Base-by-base conservation (phyloP, 805 yeast species). In the Pichia sporocuriosa region DNA sequence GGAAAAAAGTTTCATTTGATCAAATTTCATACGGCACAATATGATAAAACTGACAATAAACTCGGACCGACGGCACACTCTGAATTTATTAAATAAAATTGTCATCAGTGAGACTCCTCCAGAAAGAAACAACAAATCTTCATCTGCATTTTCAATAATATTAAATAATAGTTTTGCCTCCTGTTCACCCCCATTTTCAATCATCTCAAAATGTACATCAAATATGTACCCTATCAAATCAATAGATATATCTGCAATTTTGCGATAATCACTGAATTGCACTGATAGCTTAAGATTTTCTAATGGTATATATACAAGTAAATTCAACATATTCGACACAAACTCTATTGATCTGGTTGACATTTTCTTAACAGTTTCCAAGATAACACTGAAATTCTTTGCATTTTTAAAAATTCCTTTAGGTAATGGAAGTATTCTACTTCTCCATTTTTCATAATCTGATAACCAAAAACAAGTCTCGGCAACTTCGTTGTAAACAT, bases 401-500 rank as follows among this genome's bases (percentile, higher is more conserved):
- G 23, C 16, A 20, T 22, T 29, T 16, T 32, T 37, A 21, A 33
- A 37, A 6, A 42, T 32, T 6, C n/a, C n/a, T 16, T 37, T 42
- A 11, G 45, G 39, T 23, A 42, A 12, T 13, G 45, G 35, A n/a
- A 29, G 21, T 4, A 42, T 23, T 24, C 36, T 36, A 10, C 38
- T 24, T 24, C 24, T 32, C 45, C 45, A 42, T 29, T 42, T 37
- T 17, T 42, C 45, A 23, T 25, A 24, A 25, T 37, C 42, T n/a
- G 45, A 42, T 27, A 33, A 17, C 45, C 45, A 42, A 34, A 37
- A 42, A 19, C 45, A 42, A 9, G 32, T 24, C 11, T 30, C 45
- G 3, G 38, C 32, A 4, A 31, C 20, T 21, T 34, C 45, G 12
- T 9, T 12, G 11, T 28, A 33, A 11, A 33, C 21, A 17, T 17